phyloP scores from a whole-genome alignment of 495 filamentous ascomycete genomes.

The Xylona heveae region DNA sequence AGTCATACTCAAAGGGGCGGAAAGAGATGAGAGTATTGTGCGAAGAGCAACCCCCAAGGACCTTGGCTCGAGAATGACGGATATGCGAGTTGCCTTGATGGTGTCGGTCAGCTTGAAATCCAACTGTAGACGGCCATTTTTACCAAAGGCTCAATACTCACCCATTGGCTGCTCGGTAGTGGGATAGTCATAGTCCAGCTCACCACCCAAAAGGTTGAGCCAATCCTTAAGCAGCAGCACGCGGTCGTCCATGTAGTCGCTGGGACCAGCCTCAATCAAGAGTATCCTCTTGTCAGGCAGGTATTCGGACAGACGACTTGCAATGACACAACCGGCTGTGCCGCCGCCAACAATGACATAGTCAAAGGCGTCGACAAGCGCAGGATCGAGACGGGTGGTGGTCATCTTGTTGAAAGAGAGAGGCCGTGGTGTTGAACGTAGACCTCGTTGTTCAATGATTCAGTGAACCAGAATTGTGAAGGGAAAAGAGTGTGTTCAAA shows the following conservation, averaged over 20 bases:
- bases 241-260: conserved; percentile 42
- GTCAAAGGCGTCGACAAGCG: conserved; percentile 50
- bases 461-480: too few relatives aligned
- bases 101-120: conserved; percentile 4
- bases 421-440: not conserved
- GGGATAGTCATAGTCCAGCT: conserved; percentile 68
- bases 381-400: conserved; percentile 34
- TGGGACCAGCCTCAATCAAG: conserved; percentile 22
- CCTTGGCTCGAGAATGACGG: conserved; percentile 65
- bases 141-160: conserved; percentile 14
- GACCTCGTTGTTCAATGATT: not conserved
- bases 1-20: conserved; percentile 63
- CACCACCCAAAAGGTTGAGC: conserved; percentile 55
- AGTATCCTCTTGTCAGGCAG: conserved; percentile 18
- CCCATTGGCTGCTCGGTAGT: conserved; percentile 70
- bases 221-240: conserved; percentile 61
- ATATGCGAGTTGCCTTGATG: conserved; percentile 55
- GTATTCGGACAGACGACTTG: conserved; percentile 32
- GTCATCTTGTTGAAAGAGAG: conserved; percentile 27
- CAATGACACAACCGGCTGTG: conserved; percentile 75
- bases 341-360: conserved; percentile 76
- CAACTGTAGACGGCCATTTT: not conserved
- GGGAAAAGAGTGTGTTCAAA: too few relatives aligned
- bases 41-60: conserved; percentile 66
- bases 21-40: conserved; percentile 80